Evolutionary conservation across 306 rosid genomes (phyloP), one percentile per base, ranked within the genome.

Genomic region (Ammopiptanthus mongolicus): DNA sequence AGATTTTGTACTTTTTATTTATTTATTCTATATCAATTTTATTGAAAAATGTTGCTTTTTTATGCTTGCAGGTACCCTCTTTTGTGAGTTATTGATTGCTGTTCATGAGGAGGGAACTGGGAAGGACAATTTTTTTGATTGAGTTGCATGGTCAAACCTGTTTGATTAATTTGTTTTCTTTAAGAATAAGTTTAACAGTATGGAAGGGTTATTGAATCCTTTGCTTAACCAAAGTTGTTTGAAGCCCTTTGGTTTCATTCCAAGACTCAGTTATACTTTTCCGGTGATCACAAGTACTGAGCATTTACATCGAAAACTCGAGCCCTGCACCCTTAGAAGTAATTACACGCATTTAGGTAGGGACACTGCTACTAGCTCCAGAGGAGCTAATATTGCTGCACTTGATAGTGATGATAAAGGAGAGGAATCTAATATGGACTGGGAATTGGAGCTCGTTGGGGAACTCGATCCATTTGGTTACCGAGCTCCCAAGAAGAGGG

Each of bases 391-490:
- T 4, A 37, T 42, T 71, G 82, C 71, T 42, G 75, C 78, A 12
- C 11, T 59, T 47, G 84, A 74, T 51, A 47, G 61, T 13, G 87
- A 73, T 56, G 87, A 73, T 57, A 72, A 71, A 4, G 86, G 63
- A 52, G 48, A 67, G 42, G 72, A 41, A 11, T 37, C 73, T 65
- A 15, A 41, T 59, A 14, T 37, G 84, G 91, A 87, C n/a, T 91
- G 97, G 97, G 97, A 90, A 65, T 36, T 13, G 36, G 95, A 94
- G 85, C 82, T 94, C 51, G 23, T 91, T 5, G 87, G 88, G 73
- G 89, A 90, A 51, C 72, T 94, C 15, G 95, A 88, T 68, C 97
- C 96, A 23, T 81, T 87, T 67, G 88, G 87, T 73, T 87, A 84
- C 53, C 85, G 83, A 42, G 75, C 87, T 70, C 96, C 96, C 13